Percentiles rank a stretch among this genome's conserved stretches.
Evolutionary conservation across 2,329 filamentous ascomycete genomes (phyloP).

Genomic region (Sporothrix mexicana): DNA sequence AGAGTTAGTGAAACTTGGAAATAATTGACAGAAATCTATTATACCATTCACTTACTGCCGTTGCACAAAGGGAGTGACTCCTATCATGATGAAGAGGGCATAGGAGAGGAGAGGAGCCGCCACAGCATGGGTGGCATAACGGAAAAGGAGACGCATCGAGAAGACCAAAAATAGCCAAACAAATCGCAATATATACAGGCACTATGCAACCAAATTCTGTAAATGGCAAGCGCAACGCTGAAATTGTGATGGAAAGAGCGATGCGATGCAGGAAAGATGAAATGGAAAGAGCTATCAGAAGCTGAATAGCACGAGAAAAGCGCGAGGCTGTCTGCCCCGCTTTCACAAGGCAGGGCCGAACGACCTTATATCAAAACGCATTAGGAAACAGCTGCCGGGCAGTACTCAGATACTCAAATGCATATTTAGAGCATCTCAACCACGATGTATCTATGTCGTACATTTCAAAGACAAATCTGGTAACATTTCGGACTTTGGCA

Average conservation of each 20-base stretch:
- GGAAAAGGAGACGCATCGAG: constrained; percentile 33
- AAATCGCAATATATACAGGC: constrained; percentile 20
- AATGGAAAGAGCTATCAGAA: not conserved
- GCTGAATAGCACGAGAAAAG: not conserved
- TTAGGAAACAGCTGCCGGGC: too few relatives aligned
- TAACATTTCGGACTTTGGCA: not conserved
- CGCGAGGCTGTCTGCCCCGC: constrained; percentile 25
- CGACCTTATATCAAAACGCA: not conserved
- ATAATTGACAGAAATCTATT: not conserved
- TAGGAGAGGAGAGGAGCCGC: constrained; percentile 42
- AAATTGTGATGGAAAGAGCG: not conserved
- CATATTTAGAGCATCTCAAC: not conserved
- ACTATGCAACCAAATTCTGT: not conserved
- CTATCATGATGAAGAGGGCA: constrained; percentile 44
- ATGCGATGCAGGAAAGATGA: not conserved
- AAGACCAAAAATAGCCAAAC: constrained; percentile 26
- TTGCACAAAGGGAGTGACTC: constrained; percentile 75
- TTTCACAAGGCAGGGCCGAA: not conserved
- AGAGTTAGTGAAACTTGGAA: not conserved
- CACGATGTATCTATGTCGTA: not conserved
- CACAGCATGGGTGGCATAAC: constrained; percentile 59
- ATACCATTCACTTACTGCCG: constrained; percentile 68
- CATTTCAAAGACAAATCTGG: too few relatives aligned
- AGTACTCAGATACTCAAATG: not conserved
- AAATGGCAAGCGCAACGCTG: not conserved